Conservation (phyloP, 2,329 filamentous ascomycete genomes). For the Paraphaeosphaeria sporulosa region DNA sequence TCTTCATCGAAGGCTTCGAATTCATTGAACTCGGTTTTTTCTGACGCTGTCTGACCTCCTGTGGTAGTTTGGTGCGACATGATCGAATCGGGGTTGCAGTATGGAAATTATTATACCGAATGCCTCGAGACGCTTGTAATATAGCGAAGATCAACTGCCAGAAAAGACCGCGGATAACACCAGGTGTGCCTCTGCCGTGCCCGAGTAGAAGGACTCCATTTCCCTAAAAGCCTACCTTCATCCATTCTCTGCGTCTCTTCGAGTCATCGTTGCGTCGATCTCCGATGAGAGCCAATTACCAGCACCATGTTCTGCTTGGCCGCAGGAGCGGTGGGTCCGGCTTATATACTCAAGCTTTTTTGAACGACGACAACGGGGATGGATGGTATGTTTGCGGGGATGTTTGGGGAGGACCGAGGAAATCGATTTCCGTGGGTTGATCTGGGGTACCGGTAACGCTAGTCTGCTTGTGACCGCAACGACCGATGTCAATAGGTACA, state of each 20-base stretch:
- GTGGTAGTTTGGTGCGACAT: neutral
- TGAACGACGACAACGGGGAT: neutral
- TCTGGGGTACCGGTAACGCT: slow-evolving; percentile 2
- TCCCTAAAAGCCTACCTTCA: neutral
- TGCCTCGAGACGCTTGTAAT: neutral
- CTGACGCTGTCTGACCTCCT: neutral
- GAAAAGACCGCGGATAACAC: neutral
- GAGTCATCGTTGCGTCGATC: slow-evolving; percentile 2
- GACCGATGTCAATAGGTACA: neutral
- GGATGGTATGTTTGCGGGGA: neutral
- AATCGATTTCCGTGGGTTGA: slow-evolving; percentile 7
- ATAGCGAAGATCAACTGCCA: neutral
- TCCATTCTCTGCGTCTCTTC: neutral
- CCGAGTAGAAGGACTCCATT: neutral
- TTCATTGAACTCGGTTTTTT: slow-evolving; percentile 9
- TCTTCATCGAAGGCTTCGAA: slow-evolving; percentile 18
- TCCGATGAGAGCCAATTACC: neutral
- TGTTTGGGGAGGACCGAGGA: neutral
- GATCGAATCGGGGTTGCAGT: neutral
- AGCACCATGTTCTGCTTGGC: slow-evolving; percentile 3
- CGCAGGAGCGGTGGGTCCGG: neutral
- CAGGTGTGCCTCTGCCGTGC: neutral
- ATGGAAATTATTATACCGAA: neutral
- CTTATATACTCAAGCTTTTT: neutral
- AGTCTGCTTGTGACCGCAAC: neutral